Percentiles rank a stretch among this genome's conserved stretches.
Evolutionary conservation across 1,284 basidiomycete species (phyloP).

Genomic region (Malassezia caprae): DNA sequence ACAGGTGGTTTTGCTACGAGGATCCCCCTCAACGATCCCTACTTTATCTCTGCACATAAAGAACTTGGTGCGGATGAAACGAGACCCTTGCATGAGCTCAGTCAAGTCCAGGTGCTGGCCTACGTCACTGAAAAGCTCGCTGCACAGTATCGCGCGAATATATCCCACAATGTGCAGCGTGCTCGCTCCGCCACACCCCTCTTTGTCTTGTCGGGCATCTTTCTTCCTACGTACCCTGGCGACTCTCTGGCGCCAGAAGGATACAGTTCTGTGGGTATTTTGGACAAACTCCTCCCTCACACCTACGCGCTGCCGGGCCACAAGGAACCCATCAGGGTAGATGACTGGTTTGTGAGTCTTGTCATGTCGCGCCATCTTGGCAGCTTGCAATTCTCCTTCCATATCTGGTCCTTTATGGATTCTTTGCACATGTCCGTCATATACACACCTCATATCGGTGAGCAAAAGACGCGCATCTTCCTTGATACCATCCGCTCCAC

Average conservation of each 20-base stretch:
- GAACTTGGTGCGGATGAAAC: not conserved
- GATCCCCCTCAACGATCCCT: conserved; percentile 10
- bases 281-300: conserved; percentile 3
- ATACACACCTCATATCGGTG: conserved; percentile 4
- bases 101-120: conserved; percentile 6
- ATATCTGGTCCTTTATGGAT: conserved; percentile 9
- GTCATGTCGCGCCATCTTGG: conserved; percentile 10
- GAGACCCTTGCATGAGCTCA: conserved; percentile 7
- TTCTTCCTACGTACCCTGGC: conserved; percentile 4
- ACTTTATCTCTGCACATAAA: conserved; percentile 3
- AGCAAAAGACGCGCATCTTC: conserved; percentile 1
- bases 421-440: conserved; percentile 12
- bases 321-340: conserved; percentile 1
- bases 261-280: conserved; percentile 15
- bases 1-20: conserved; percentile 10
- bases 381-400: conserved; percentile 14
- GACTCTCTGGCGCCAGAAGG: conserved; percentile 10
- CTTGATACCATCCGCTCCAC: conserved; percentile 8
- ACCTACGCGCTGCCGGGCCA: not conserved
- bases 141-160: conserved; percentile 1
- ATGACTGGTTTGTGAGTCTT: conserved; percentile 15
- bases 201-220: conserved; percentile 1
- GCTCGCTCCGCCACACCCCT: not conserved
- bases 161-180: not conserved
- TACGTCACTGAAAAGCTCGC: conserved; percentile 5